These are phyloP conservation scores for Globisporangium emineosum DNA, from an alignment of 352 stramenopile species.

Conservation along the genomic window DNA sequence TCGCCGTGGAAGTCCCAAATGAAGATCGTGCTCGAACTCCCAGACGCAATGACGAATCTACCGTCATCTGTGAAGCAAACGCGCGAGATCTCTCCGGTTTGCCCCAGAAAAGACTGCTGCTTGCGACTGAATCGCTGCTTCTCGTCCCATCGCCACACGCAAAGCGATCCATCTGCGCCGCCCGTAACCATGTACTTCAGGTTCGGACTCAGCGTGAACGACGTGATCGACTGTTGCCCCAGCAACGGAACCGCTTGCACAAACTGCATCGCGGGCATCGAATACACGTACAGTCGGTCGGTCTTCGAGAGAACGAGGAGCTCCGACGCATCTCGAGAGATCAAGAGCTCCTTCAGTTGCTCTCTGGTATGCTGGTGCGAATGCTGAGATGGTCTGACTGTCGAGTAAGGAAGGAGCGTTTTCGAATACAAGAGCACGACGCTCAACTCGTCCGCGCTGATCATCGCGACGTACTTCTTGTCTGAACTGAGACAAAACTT, in stretches of 20 bases:
- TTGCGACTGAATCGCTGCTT: slow-evolving; percentile 47
- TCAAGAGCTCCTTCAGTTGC: slow-evolving; percentile 37
- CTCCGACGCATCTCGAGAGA: slow-evolving; percentile 45
- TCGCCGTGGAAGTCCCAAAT: slow-evolving; percentile 60
- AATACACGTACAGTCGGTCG: slow-evolving; percentile 59
- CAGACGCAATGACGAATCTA: slow-evolving; percentile 35
- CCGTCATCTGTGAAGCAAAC: slow-evolving; percentile 46
- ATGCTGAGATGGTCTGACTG: slow-evolving; percentile 30
- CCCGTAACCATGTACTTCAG: slow-evolving; percentile 67
- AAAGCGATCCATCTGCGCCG: slow-evolving; percentile 47
- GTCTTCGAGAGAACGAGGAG: slow-evolving; percentile 46
- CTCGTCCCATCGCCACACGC: slow-evolving; percentile 59
- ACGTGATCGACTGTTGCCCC: slow-evolving; percentile 45
- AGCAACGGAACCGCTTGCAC: slow-evolving; percentile 55
- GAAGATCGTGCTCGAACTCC: slow-evolving; percentile 42
- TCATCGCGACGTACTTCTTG: slow-evolving; percentile 35
- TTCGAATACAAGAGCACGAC: slow-evolving; percentile 39
- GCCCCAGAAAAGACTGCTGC: slow-evolving; percentile 55
- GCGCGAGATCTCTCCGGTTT: slow-evolving; percentile 30
- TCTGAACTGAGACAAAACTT: slow-evolving; percentile 36
- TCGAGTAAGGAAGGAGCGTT: slow-evolving; percentile 34
- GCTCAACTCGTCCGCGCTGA: slow-evolving; percentile 26
- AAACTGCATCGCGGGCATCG: slow-evolving; percentile 27
- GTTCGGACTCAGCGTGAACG: slow-evolving; percentile 49
- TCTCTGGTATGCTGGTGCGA: slow-evolving; percentile 8